Evolutionary conservation across 176 grass and related monocot species (phyloP).

Genomic region (Stipa capillata): DNA sequence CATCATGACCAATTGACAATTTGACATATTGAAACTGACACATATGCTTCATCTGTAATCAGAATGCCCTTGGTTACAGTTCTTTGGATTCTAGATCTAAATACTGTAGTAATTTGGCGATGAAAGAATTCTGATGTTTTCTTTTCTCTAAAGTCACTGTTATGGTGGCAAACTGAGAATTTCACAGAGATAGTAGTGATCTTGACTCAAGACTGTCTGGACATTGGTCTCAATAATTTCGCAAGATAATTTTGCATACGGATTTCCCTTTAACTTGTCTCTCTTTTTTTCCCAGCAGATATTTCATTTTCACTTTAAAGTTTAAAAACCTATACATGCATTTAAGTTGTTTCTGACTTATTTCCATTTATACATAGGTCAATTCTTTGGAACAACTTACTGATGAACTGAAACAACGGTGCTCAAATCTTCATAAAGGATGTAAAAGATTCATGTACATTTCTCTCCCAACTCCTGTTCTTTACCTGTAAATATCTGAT

Average conservation of each 20-base stretch:
- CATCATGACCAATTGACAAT: background rate
- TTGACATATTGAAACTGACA: background rate
- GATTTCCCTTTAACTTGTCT: background rate
- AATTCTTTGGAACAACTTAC: constrained; percentile 83
- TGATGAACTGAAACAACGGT: constrained; percentile 88
- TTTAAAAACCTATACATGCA: background rate
- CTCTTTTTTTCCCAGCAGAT: background rate
- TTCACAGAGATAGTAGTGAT: background rate
- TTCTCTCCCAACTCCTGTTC: constrained; percentile 5
- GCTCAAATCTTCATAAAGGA: constrained; percentile 83
- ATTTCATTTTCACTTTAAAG: background rate
- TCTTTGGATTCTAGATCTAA: background rate
- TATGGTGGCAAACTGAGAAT: background rate
- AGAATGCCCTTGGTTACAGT: background rate
- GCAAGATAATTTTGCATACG: background rate
- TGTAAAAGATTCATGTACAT: constrained; percentile 89
- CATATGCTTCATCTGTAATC: background rate
- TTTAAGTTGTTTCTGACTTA: constrained; percentile 21
- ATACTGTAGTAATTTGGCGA: background rate
- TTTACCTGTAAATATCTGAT: constrained; percentile 4
- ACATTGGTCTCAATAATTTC: constrained; percentile 2
- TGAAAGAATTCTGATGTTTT: background rate
- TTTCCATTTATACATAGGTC: constrained; percentile 42
- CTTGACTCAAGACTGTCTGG: background rate
- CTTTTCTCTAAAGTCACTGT: background rate